Percentiles rank a stretch among this genome's conserved stretches.
Conservation (phyloP, 2,329 filamentous ascomycete genomes). For the Arthrobotrys pseudoclavata region DNA sequence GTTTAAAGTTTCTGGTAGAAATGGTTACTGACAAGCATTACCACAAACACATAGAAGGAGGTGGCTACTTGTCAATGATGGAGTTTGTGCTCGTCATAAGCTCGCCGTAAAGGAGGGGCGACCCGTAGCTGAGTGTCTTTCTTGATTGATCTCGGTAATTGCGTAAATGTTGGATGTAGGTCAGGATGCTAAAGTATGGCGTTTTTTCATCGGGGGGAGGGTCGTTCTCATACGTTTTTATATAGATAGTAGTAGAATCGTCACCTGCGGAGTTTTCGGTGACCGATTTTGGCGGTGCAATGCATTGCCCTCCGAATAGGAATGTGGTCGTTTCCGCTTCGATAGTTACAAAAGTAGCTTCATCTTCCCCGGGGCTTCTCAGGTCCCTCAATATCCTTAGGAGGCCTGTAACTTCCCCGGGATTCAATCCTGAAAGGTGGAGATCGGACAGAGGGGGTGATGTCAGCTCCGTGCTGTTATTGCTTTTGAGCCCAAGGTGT, state of each 20-base stretch:
- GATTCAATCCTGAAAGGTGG: conserved; percentile 80
- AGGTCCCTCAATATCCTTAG: conserved; percentile 66
- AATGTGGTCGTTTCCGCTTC: conserved; percentile 27
- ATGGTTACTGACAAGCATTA: conserved; percentile 6
- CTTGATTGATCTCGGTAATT: conserved; percentile 66
- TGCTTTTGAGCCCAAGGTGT: conserved; percentile 86
- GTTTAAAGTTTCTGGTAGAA: conserved; percentile 76
- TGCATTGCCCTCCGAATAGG: background rate
- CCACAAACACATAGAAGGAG: conserved; percentile 26
- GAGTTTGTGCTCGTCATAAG: conserved; percentile 96
- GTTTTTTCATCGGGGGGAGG: conserved; percentile 74
- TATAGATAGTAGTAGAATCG: conserved; percentile 76
- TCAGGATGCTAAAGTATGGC: conserved; percentile 79
- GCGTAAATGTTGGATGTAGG: conserved; percentile 60
- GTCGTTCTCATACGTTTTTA: conserved; percentile 78
- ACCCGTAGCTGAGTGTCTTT: conserved; percentile 75
- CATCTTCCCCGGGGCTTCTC: background rate
- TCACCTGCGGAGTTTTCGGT: conserved; percentile 76
- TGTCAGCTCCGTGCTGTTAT: conserved; percentile 64
- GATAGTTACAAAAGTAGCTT: background rate
- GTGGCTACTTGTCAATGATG: conserved; percentile 82
- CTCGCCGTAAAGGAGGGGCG: conserved; percentile 85
- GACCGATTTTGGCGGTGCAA: background rate
- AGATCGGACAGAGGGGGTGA: conserved; percentile 79
- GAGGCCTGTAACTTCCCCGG: conserved; percentile 76